These are phyloP conservation scores for Syzygium aromaticum DNA, from an alignment of 345 rosid species.

Conservation along the genomic window DNA sequence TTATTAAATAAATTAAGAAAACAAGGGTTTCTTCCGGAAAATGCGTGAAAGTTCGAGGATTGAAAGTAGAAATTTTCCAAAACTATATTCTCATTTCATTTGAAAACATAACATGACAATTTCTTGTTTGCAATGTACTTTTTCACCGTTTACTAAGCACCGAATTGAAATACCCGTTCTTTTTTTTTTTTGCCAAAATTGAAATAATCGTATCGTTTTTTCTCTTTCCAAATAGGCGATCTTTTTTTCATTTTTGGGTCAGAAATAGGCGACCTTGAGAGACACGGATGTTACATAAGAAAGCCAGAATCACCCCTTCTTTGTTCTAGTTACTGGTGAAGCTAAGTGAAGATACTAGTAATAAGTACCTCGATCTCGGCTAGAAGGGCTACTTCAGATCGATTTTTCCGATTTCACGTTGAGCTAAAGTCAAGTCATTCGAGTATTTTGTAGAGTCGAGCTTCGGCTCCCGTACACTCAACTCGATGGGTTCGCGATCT, in stretches of 20 bases:
- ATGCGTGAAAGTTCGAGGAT: background rate
- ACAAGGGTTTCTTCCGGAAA: background rate
- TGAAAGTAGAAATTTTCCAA: background rate
- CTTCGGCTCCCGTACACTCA: background rate
- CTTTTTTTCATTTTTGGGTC: too few species aligned
- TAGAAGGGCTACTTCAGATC: background rate
- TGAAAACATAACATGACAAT: background rate
- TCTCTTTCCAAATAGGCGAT: background rate
- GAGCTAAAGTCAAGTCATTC: background rate
- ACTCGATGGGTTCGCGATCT: background rate
- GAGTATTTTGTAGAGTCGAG: background rate
- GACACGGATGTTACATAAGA: too few species aligned
- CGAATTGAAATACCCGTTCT: background rate
- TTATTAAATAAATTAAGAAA: background rate
- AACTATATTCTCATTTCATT: background rate
- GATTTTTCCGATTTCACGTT: background rate
- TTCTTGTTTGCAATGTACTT: background rate
- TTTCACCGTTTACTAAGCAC: background rate
- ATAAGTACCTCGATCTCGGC: background rate
- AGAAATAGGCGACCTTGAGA: background rate
- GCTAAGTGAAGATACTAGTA: background rate
- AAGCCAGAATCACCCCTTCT: background rate
- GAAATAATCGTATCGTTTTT: background rate
- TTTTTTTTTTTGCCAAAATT: accelerated
- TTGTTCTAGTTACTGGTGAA: background rate